These are phyloP conservation scores for Quercus gilva DNA, from an alignment of 306 rosid species.

Conservation along the genomic window DNA sequence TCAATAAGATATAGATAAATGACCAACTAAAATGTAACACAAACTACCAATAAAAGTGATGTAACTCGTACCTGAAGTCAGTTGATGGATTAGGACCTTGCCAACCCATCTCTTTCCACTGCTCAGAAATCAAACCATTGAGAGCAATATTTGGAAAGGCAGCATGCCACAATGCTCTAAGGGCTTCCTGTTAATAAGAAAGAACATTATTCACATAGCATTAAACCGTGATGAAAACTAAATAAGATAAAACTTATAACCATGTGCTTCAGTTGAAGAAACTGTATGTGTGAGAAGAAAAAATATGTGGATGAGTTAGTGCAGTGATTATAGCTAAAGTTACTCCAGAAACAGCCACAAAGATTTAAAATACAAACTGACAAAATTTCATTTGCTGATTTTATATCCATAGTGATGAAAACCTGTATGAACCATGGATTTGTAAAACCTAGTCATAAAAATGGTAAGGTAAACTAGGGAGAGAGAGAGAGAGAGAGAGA, in stretches of 20 bases:
- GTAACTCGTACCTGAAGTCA: conserved; percentile 68
- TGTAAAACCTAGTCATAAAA: not conserved
- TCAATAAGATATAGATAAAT: not conserved
- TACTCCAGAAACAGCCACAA: not conserved
- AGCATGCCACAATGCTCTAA: conserved; percentile 72
- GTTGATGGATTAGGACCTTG: conserved; percentile 97
- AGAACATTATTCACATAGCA: conserved; percentile 8
- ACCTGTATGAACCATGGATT: not conserved
- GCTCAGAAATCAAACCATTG: conserved; percentile 74
- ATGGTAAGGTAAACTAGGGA: not conserved
- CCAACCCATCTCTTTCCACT: conserved; percentile 99
- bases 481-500: not conserved
- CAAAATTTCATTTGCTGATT: not conserved
- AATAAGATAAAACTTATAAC: not conserved
- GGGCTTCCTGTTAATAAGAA: conserved; percentile 59
- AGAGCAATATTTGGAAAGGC: conserved; percentile 77
- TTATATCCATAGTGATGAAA: not conserved
- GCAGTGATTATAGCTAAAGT: not conserved
- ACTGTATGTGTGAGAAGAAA: not conserved
- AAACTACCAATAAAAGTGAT: not conserved
- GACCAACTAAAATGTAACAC: not conserved
- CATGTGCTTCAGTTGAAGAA: not conserved
- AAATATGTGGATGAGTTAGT: not conserved
- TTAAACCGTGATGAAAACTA: not conserved
- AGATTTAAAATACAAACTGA: not conserved